phyloP scores from a whole-genome alignment of 345 rosid genomes.

The Citrus mangshanensis region DNA sequence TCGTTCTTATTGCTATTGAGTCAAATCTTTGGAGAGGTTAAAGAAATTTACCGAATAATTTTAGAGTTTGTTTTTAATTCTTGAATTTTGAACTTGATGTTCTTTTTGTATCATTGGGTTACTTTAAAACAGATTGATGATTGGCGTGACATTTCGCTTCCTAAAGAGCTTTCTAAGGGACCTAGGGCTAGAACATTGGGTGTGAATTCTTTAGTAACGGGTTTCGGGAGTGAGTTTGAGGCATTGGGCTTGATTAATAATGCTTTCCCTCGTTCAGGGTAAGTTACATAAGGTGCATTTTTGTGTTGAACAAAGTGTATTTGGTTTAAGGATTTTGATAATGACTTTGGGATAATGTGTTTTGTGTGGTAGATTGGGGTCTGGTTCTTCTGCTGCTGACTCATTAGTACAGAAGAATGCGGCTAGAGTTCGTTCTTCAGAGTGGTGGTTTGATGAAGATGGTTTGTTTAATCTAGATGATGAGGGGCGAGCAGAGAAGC shows the following conservation, averaged over 20 bases:
- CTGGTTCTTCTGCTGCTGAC: conserved; percentile 41
- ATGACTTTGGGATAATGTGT: conserved; percentile 14
- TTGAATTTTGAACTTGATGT: conserved; percentile 1
- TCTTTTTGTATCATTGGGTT: background rate
- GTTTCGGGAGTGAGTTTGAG: conserved; percentile 73
- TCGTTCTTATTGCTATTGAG: background rate
- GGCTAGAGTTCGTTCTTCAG: conserved; percentile 48
- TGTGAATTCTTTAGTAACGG: conserved; percentile 59
- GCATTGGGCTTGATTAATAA: conserved; percentile 48
- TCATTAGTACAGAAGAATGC: conserved; percentile 42
- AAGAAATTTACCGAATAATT: background rate
- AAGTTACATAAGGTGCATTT: conserved; percentile 8
- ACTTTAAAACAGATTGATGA: conserved; percentile 75
- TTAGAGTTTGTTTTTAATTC: background rate
- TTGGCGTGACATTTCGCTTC: conserved; percentile 84
- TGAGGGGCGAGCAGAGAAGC: conserved; percentile 88
- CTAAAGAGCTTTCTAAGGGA: conserved; percentile 55
- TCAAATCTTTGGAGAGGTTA: background rate
- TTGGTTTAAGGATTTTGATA: conserved; percentile 5
- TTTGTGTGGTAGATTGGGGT: conserved; percentile 35
- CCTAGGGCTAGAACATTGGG: conserved; percentile 72
- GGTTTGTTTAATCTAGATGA: conserved; percentile 91
- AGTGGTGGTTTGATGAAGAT: conserved; percentile 94
- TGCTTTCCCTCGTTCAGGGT: conserved; percentile 44
- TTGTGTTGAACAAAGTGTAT: background rate